phyloP scores from a whole-genome alignment of 2,329 filamentous ascomycete genomes.

The Neonectria ditissima region DNA sequence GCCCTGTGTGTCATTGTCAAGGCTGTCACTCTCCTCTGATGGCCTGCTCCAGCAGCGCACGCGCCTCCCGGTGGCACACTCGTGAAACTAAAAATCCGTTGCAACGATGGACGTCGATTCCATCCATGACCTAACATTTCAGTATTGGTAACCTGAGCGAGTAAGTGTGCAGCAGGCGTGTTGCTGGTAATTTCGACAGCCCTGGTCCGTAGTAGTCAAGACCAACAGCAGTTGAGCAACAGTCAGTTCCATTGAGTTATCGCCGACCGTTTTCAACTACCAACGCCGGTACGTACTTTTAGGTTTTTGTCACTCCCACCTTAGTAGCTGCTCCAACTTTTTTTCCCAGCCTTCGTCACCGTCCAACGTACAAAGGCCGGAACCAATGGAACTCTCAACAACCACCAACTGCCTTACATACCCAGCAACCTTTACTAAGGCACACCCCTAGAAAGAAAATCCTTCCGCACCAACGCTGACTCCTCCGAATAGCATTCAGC shows the following conservation, averaged over 20 bases:
- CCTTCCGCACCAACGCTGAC: conserved; percentile 1
- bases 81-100: conserved; percentile 26
- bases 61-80: conserved; percentile 25
- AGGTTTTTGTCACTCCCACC: not conserved
- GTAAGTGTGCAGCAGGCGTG: conserved; percentile 3
- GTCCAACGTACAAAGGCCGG: not conserved
- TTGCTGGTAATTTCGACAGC: conserved; percentile 4
- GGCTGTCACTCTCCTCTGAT: conserved; percentile 9
- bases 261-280: not conserved
- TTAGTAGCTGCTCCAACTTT: not conserved
- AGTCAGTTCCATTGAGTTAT: too few relatives aligned
- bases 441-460: conserved; percentile 9
- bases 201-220: not conserved
- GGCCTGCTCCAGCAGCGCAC: conserved; percentile 16
- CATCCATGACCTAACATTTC: conserved; percentile 17
- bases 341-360: too few relatives aligned
- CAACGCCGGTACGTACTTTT: not conserved
- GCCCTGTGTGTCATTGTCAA: conserved; percentile 12
- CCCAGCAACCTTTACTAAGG: conserved; percentile 6
- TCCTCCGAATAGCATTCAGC: conserved; percentile 5
- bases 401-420: conserved; percentile 7
- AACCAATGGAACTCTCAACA: conserved; percentile 5
- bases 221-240: not conserved
- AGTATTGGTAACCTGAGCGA: not conserved
- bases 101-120: conserved; percentile 20